phyloP scores from a whole-genome alignment of 1,284 basidiomycete species.

The Thecaphora thlaspeos region DNA sequence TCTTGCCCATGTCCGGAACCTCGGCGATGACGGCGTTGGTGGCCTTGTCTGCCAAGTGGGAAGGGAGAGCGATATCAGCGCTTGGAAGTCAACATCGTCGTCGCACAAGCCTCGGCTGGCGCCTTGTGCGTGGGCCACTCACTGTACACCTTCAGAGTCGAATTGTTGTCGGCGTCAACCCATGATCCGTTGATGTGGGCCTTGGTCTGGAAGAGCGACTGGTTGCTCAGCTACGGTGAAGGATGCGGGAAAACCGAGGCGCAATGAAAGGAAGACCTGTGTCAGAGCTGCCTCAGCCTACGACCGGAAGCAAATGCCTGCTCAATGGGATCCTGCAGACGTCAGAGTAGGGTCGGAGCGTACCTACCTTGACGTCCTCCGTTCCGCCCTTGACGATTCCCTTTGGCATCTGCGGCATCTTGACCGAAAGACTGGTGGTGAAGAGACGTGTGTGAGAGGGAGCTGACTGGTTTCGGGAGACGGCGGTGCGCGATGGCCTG shows the following conservation, averaged over 20 bases:
- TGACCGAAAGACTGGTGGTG: constrained; percentile 12
- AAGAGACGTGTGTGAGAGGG: constrained; percentile 1
- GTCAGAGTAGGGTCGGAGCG: no score
- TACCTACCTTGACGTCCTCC: constrained; percentile 39
- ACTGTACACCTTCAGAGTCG: constrained; percentile 48
- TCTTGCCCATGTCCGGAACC: constrained; percentile 48
- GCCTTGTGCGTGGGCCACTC: constrained; percentile 1
- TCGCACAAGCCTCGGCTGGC: no score
- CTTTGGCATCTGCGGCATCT: constrained; percentile 53
- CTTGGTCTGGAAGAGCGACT: constrained; percentile 38
- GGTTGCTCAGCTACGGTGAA: constrained; percentile 31
- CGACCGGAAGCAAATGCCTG: no score
- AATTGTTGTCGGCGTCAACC: constrained; percentile 35
- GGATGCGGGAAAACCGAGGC: neutral
- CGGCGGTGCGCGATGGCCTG: no score
- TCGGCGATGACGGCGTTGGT: constrained; percentile 47
- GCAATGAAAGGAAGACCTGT: neutral
- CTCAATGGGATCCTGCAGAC: no score
- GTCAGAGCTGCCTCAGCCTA: neutral
- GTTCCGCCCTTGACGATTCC: constrained; percentile 52
- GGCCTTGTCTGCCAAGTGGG: constrained; percentile 40
- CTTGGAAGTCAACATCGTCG: no score
- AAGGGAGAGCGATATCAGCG: neutral
- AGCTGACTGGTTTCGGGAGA: no score
- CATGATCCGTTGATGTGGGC: constrained; percentile 53